phyloP scores from a whole-genome alignment of 2,329 filamentous ascomycete genomes.

The Colletotrichum sansevieriae region DNA sequence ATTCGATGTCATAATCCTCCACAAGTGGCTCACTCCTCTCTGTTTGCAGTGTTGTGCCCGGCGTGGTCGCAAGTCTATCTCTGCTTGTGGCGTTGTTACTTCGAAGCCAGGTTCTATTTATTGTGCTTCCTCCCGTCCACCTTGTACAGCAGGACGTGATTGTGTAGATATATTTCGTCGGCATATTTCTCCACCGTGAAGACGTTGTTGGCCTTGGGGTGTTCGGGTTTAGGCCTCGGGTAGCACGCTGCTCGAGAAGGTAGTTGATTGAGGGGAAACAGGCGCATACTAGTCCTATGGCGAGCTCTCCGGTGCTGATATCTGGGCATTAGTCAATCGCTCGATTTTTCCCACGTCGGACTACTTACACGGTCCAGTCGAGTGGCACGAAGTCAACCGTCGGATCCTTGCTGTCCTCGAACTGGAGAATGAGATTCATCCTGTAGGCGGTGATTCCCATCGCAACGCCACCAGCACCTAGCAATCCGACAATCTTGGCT shows the following conservation, averaged over 20 bases:
- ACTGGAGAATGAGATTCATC: conserved; percentile 43
- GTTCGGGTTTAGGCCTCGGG: neutral
- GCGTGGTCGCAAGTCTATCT: neutral
- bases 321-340: neutral
- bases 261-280: conserved; percentile 43
- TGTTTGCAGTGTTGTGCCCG: conserved; percentile 1
- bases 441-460: conserved; percentile 48
- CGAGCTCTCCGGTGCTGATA: conserved; percentile 40
- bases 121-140: neutral
- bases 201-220: neutral
- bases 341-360: neutral
- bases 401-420: conserved; percentile 44
- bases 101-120: neutral
- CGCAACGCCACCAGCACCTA: conserved; percentile 49
- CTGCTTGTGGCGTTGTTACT: conserved; percentile 8
- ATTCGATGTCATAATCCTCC: conserved; percentile 31
- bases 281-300: conserved; percentile 42
- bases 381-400: conserved; percentile 45
- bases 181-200: conserved; percentile 13
- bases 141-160: conserved; percentile 17
- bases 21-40: conserved; percentile 22
- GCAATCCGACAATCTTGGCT: conserved; percentile 49
- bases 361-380: conserved; percentile 39
- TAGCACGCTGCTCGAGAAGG: conserved; percentile 35
- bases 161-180: neutral